These are phyloP conservation scores for Starmerella floricola DNA, from an alignment of 805 yeast species.

Conservation along the genomic window DNA sequence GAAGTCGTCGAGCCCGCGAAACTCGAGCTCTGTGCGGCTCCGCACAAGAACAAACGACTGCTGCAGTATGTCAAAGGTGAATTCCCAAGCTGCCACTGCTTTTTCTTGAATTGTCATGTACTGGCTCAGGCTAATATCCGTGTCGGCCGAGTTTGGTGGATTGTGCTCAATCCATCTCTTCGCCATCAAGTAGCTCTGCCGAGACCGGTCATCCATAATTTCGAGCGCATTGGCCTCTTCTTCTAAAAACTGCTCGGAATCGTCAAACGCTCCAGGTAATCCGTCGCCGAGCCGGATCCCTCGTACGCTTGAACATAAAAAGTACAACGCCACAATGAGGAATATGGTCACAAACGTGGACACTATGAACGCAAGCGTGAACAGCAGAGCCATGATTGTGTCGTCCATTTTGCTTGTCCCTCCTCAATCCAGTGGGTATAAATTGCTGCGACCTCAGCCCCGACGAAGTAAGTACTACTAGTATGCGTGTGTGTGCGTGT, in stretches of 20 bases:
- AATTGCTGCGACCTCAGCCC: too few relatives aligned
- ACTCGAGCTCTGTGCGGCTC: constrained; percentile 45
- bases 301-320: constrained; percentile 18
- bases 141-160: constrained; percentile 34
- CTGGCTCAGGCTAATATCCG: constrained; percentile 44
- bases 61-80: constrained; percentile 39
- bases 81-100: constrained; percentile 85
- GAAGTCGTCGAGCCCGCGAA: constrained; percentile 38
- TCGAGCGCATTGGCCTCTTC: constrained; percentile 53
- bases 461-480: too few relatives aligned
- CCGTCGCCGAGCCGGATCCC: constrained; percentile 32
- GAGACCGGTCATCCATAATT: constrained; percentile 41
- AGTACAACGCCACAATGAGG: constrained; percentile 8
- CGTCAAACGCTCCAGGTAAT: constrained; percentile 51
- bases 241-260: constrained; percentile 46
- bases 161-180: constrained; percentile 35
- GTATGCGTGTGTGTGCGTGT: too few relatives aligned
- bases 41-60: constrained; percentile 45
- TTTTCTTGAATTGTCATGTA: constrained; percentile 64
- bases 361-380: constrained; percentile 10
- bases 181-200: constrained; percentile 56
- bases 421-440: too few relatives aligned
- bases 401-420: constrained; percentile 4
- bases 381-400: constrained; percentile 7
- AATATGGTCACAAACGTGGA: constrained; percentile 10